Evolutionary conservation across 495 filamentous ascomycete species (phyloP).

Genomic region (Penicillium pancosmium): DNA sequence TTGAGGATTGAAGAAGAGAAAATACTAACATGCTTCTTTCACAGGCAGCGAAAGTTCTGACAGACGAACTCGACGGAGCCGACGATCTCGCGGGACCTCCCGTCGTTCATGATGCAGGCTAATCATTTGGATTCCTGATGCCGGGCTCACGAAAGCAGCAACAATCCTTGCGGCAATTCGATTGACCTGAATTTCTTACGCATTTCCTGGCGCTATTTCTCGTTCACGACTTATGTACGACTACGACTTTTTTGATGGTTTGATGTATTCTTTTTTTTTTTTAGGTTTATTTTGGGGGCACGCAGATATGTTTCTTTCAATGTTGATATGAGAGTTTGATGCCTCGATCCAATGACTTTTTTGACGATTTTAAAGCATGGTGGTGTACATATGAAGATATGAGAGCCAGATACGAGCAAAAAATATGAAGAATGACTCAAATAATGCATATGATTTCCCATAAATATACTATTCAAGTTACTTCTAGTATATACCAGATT

Average conservation of each 20-base stretch:
- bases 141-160: background rate
- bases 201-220: constrained; percentile 35
- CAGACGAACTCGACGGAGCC: constrained; percentile 48
- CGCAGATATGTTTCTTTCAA: constrained; percentile 16
- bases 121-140: background rate
- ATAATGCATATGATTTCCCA: too few species aligned
- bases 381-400: constrained; percentile 39
- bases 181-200: constrained; percentile 15
- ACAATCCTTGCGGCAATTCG: background rate
- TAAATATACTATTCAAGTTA: too few species aligned
- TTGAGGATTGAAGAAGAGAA: background rate
- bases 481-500: too few species aligned
- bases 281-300: background rate
- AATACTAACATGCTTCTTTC: background rate
- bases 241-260: constrained; percentile 32
- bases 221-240: constrained; percentile 36
- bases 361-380: constrained; percentile 8
- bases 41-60: constrained; percentile 55
- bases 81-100: constrained; percentile 42
- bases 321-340: constrained; percentile 13
- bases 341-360: constrained; percentile 11
- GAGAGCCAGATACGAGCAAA: background rate
- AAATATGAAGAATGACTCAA: too few species aligned
- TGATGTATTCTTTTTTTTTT: background rate
- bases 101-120: constrained; percentile 27